Percentiles rank a stretch among this genome's conserved stretches.
These are phyloP conservation scores for Odontarrhena argentea DNA, from an alignment of 345 rosid species.

Conservation along the genomic window DNA sequence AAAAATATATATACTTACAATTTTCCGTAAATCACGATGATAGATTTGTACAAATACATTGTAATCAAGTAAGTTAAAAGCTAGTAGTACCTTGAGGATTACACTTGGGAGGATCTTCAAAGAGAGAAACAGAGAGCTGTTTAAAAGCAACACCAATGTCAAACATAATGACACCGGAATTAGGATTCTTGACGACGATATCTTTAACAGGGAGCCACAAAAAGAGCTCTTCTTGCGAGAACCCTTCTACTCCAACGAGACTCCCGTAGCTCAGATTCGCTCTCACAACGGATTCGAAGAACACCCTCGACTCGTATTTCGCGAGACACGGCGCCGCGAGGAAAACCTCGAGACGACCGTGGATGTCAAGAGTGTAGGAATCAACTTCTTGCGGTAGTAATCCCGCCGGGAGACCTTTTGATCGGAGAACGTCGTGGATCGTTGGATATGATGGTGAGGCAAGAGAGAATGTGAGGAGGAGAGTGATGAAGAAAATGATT, in stretches of 20 bases:
- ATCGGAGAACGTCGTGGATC: constrained; percentile 75
- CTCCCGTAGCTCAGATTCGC: constrained; percentile 84
- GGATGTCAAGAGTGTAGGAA: constrained; percentile 55
- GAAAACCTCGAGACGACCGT: constrained; percentile 76
- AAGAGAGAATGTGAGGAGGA: constrained; percentile 18
- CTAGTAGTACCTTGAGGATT: constrained; percentile 53
- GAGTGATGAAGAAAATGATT: constrained; percentile 23
- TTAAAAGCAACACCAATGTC: constrained; percentile 92
- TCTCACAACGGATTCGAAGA: constrained; percentile 67
- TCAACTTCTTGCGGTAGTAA: constrained; percentile 76
- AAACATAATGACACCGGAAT: constrained; percentile 77
- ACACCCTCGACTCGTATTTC: constrained; percentile 63
- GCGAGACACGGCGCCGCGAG: constrained; percentile 80
- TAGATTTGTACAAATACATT: not conserved
- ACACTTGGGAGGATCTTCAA: constrained; percentile 85
- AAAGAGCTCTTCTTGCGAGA: constrained; percentile 80
- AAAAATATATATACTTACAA: too few species aligned
- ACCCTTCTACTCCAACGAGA: constrained; percentile 71
- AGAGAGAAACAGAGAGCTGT: constrained; percentile 76
- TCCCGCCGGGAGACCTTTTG: constrained; percentile 83
- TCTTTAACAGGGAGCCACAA: constrained; percentile 87
- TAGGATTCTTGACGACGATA: constrained; percentile 75
- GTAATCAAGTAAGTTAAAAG: not conserved
- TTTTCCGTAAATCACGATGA: not conserved
- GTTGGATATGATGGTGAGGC: constrained; percentile 35